Evolutionary conservation across 768 basidiomycete species (phyloP), one percentile per base, ranked within the genome.

Genomic region (Naganishia onofrii): DNA sequence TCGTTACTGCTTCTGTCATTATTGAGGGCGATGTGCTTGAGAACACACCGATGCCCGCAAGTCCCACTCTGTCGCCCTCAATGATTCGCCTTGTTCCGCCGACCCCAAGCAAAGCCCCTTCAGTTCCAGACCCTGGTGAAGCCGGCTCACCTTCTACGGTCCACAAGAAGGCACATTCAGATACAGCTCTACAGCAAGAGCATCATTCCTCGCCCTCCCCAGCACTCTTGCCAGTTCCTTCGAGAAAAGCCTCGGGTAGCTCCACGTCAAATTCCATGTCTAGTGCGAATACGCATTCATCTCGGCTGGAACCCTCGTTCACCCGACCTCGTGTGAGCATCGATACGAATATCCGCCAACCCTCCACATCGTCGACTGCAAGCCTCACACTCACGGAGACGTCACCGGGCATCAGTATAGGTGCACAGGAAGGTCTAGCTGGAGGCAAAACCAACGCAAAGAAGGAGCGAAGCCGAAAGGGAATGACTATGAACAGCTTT

Each of bases 401-500:
- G 10, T 36, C 67, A 34, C 54, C 52, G 10, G 28, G 3, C 54
- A 13, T 38, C 19, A 68, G 54, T 53, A 21, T 28, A 9, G 38
- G 38, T 26, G 26, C 60, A n/a, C 36, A 63, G n/a, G 60, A 38
- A n/a, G 29, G 38, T 71, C 17, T 68, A 71, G n/a, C 68, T 28
- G 28, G 31, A 1, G 44, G 21, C 57, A 48, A n/a, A n/a, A 42
- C 15, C 9, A 1, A 26, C 26, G 60, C 36, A 26, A 63, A 63
- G 26, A 63, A 63, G 21, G 60, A 63, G 23, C 42, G 60, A 63
- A 63, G 23, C 38, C 60, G 60, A 38, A 63, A 87, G 73, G 89
- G 89, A 10, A 82, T 90, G 70, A 90, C 90, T 3, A 82, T 91
- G 73, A 91, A 92, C 83, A 89, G 88, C 79, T 87, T 92, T 74